Conservation (phyloP, 257 asterid species). For the Gardenia jasminoides region DNA sequence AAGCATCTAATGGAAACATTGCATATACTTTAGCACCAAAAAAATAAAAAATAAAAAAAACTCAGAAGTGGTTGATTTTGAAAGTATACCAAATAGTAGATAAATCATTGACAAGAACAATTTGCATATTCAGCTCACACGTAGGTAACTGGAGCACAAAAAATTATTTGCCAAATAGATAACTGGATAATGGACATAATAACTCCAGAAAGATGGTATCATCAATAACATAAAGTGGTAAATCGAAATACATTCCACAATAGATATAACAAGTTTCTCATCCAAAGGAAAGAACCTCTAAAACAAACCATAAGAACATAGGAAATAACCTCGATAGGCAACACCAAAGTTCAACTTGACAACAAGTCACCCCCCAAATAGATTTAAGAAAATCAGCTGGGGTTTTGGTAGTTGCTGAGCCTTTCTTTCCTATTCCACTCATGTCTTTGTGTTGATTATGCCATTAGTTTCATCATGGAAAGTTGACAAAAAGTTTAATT, state of each 20-base stretch:
- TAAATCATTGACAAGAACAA: background rate
- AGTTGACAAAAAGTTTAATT: background rate
- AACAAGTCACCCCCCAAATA: conserved; percentile 95
- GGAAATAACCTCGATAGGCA: conserved; percentile 73
- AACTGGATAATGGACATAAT: background rate
- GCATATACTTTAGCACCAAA: background rate
- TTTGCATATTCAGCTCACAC: background rate
- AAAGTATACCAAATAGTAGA: background rate
- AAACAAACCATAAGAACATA: background rate
- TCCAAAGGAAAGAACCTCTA: background rate
- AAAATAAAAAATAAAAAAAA: background rate
- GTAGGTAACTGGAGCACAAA: background rate
- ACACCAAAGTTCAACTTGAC: conserved; percentile 96
- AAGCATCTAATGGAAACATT: background rate
- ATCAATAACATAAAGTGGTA: background rate
- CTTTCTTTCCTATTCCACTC: conserved; percentile 72
- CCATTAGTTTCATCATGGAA: conserved; percentile 10
- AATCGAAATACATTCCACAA: background rate
- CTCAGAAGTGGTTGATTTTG: background rate
- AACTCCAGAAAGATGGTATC: background rate
- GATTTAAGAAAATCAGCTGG: conserved; percentile 96
- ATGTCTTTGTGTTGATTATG: too few relatives aligned
- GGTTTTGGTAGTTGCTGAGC: conserved; percentile 65
- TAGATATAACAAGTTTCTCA: background rate
- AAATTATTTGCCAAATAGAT: too few relatives aligned